A percentile compares a stretch with the other conserved stretches of the same genome.
Conservation (phyloP, 805 yeast species). For the Jamesozyma hellenica region DNA sequence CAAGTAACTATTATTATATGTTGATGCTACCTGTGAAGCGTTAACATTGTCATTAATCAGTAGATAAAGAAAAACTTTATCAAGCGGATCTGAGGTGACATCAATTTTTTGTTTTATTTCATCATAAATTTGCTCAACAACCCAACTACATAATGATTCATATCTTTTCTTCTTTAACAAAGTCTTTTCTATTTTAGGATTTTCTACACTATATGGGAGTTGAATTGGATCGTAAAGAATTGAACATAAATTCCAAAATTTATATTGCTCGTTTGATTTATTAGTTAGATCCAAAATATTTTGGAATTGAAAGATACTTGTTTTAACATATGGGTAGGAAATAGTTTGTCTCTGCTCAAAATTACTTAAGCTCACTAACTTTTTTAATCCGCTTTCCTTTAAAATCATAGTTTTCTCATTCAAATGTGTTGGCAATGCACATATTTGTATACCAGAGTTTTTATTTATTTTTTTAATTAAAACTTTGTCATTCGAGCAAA, state of each 20-base stretch:
- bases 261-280: slow-evolving; percentile 16
- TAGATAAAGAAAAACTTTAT: slow-evolving; percentile 40
- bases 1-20: slow-evolving; percentile 57
- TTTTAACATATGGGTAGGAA: slow-evolving; percentile 31
- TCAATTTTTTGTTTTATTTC: slow-evolving; percentile 30
- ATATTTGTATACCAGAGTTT: slow-evolving; percentile 6
- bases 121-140: slow-evolving; percentile 35
- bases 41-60: slow-evolving; percentile 46
- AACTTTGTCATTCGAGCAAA: slow-evolving; percentile 14
- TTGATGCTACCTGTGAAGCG: slow-evolving; percentile 55
- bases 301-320: slow-evolving; percentile 30
- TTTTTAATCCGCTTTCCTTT: slow-evolving; percentile 2
- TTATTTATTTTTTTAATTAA: slow-evolving; percentile 7
- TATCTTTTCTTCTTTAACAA: slow-evolving; percentile 33
- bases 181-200: slow-evolving; percentile 14
- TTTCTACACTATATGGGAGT: slow-evolving; percentile 14
- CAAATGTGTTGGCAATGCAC: background rate
- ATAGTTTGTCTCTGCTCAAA: slow-evolving; percentile 23
- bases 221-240: slow-evolving; percentile 45
- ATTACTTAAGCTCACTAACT: slow-evolving; percentile 18
- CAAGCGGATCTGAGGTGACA: slow-evolving; percentile 34
- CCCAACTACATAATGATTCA: slow-evolving; percentile 45
- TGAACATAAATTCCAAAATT: slow-evolving; percentile 48
- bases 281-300: slow-evolving; percentile 12
- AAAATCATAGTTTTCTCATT: background rate